Conservation (phyloP, 768 basidiomycete species). For the Serpula lacrymans region DNA sequence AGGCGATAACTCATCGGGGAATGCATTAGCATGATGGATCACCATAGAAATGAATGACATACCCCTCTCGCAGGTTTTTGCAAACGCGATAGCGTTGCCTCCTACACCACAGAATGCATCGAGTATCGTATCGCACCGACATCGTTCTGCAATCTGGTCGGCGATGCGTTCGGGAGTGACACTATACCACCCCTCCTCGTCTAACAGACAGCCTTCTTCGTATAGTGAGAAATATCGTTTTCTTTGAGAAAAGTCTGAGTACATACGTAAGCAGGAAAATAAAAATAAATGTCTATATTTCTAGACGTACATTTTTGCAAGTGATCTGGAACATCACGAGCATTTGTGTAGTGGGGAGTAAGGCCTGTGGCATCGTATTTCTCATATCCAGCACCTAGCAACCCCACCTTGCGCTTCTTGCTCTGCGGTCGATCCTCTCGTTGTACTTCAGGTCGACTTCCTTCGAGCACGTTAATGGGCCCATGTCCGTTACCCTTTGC, state of each 20-base stretch:
- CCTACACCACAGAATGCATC: conserved; percentile 99
- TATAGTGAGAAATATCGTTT: conserved; percentile 79
- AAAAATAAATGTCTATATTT: not conserved
- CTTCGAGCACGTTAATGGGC: not conserved
- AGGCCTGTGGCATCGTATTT: conserved; percentile 69
- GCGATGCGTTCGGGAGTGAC: conserved; percentile 95
- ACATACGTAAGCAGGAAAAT: not conserved
- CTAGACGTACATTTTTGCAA: conserved; percentile 75
- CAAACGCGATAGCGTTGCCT: conserved; percentile 96
- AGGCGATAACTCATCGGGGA: conserved; percentile 74
- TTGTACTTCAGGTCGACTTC: conserved; percentile 1
- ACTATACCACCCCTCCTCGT: conserved; percentile 97
- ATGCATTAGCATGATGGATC: conserved; percentile 3
- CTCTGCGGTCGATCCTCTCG: not conserved
- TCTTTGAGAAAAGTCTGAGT: conserved; percentile 81
- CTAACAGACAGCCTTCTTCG: conserved; percentile 78
- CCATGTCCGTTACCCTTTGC: conserved; percentile 2
- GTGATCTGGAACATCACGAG: conserved; percentile 69
- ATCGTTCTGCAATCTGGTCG: conserved; percentile 87
- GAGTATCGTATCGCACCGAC: conserved; percentile 77
- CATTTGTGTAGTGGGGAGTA: conserved; percentile 65
- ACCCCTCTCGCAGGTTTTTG: conserved; percentile 94
- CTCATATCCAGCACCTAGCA: conserved; percentile 27
- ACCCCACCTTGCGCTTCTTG: conserved; percentile 21
- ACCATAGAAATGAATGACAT: conserved; percentile 19